Conservation (phyloP, 1,284 basidiomycete species). For the Fomitopsis pinicola region DNA sequence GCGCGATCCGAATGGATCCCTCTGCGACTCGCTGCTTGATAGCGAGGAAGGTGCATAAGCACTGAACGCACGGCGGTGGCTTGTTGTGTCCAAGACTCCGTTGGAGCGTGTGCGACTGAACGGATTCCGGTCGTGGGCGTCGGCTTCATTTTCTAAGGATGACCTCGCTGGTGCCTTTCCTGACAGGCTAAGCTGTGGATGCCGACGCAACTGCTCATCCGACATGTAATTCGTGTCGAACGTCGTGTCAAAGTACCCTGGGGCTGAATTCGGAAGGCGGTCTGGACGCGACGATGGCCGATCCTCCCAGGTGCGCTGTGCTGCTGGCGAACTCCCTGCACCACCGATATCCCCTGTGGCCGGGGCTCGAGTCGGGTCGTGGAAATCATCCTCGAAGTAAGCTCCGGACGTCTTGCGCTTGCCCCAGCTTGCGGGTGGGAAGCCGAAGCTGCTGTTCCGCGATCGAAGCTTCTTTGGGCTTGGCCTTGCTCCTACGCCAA, state of each 20-base stretch:
- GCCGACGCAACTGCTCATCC: conserved; percentile 22
- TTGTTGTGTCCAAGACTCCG: conserved; percentile 16
- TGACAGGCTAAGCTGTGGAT: conserved; percentile 16
- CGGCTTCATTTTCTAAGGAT: not conserved
- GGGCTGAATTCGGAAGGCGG: conserved; percentile 20
- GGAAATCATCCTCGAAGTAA: conserved; percentile 41
- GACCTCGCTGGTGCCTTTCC: not conserved
- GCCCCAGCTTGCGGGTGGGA: conserved; percentile 68
- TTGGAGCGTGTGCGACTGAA: conserved; percentile 19
- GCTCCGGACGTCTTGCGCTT: conserved; percentile 43
- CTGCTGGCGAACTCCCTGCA: not conserved
- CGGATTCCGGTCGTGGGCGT: conserved; percentile 7
- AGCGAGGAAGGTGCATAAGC: conserved; percentile 21
- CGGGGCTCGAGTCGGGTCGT: conserved; percentile 26
- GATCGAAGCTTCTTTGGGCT: conserved; percentile 48
- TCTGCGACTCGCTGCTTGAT: conserved; percentile 6
- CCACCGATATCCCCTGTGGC: conserved; percentile 1
- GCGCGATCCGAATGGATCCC: conserved; percentile 25
- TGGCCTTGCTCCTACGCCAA: conserved; percentile 4
- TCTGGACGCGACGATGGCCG: conserved; percentile 13
- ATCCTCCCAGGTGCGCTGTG: conserved; percentile 13
- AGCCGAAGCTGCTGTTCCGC: conserved; percentile 35
- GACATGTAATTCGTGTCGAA: conserved; percentile 32
- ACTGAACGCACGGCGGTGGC: conserved; percentile 38
- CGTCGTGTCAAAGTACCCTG: conserved; percentile 36